A percentile compares a stretch with the other conserved stretches of the same genome.
phyloP scores from a whole-genome alignment of 2,329 filamentous ascomycete species.

The Trichoderma guizhouense region DNA sequence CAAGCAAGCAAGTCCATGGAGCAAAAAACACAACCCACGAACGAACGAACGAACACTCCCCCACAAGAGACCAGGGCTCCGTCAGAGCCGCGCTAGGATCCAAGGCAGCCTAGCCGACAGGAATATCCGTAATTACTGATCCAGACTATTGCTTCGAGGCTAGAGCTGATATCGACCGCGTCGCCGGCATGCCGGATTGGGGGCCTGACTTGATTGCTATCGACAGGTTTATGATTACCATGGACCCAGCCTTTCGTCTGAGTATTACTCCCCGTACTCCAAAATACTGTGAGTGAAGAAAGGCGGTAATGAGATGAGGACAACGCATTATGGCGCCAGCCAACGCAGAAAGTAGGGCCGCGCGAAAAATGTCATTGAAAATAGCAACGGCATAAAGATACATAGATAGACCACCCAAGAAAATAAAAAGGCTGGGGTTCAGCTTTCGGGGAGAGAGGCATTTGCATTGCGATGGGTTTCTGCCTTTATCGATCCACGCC shows the following conservation, averaged over 20 bases:
- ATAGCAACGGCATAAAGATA: background rate
- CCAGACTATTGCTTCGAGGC: slow-evolving; percentile 13
- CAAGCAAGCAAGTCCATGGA: background rate
- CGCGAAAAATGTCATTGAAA: background rate
- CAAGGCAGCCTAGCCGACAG: background rate
- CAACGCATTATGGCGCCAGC: background rate
- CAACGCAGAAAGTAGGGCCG: background rate
- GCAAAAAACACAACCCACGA: background rate
- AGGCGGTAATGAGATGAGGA: slow-evolving; percentile 6
- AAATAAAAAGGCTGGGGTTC: background rate
- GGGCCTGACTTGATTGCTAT: background rate
- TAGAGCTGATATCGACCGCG: slow-evolving; percentile 17
- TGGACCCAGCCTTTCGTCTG: background rate
- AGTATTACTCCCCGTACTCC: slow-evolving; percentile 12
- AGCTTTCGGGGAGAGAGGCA: background rate
- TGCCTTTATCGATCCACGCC: background rate
- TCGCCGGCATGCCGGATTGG: slow-evolving; percentile 16
- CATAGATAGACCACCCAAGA: background rate
- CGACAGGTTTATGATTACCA: background rate
- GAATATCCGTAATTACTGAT: slow-evolving; percentile 13
- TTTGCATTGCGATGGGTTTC: background rate
- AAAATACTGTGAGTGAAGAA: background rate
- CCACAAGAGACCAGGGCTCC: background rate
- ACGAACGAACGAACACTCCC: background rate
- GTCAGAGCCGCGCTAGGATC: slow-evolving; percentile 12